Base-by-base conservation (phyloP, 805 yeast species). In the Blastobotrys chiropterorum region DNA sequence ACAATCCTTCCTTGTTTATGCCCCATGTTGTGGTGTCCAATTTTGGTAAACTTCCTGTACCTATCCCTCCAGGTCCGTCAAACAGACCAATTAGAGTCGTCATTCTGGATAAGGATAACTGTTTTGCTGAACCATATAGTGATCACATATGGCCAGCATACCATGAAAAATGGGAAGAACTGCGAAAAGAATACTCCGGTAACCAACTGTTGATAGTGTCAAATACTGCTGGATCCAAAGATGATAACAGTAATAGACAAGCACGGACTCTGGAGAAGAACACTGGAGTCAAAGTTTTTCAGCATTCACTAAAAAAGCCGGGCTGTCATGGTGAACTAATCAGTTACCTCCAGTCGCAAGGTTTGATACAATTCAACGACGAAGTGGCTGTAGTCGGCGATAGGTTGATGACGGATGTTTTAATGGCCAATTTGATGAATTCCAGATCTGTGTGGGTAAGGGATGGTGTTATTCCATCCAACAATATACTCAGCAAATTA, bases 361-460 rank as follows among this genome's bases (percentile, higher is more conserved):
- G 73, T 45, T 60, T 80, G 56, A 68, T 75, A 2, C 62, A 66
- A 8, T 53, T 65, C 55, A 80, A 90, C 0, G 64, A 74, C 14
- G 85, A 90, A 57, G 82, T 94, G 14, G 92, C 88, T 0, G 83
- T 94, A 3, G 79, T 94, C 8, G 99, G 99, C 0, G 99, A 94
- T 61, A 71, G 99, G 39, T 73, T 94, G 21, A 82, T 90, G 68
- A 94, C 99, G 0, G 99, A 94, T 66, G 78, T 94, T 50, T 69
- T 90, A 49, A 86, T 94, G 96, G 97, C 97, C 16, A 92, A 94
- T 61, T 74, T 83, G 74, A 89, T 92, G 95, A 96, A 95, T 0
- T 74, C 94, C 0, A 79, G 81, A 67, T 86, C 92, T 0, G 75
- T 89, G 2, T 94, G 98, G 97, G 63, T 94, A 1, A 72, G 77